Evolutionary conservation across 2,329 filamentous ascomycete genomes (phyloP), one percentile per base, ranked within the genome.

Genomic region (Apiospora arundinis): DNA sequence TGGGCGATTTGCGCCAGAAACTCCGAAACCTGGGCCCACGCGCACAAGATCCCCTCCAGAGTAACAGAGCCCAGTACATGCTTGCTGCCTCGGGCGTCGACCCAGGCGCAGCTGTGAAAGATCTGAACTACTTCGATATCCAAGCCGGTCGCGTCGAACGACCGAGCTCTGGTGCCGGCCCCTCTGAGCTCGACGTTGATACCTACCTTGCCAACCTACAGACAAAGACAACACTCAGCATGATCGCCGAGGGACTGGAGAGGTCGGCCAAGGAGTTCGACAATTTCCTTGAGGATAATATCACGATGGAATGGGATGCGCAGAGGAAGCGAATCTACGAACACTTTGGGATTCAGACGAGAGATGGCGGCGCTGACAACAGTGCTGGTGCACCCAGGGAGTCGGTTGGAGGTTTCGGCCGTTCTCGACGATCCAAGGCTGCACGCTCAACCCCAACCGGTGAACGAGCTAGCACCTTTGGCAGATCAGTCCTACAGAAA

Each of bases 251-350:
- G 80, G 94, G 94, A n/a, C 86, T 98, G 73, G 92, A 95, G 78
- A 91, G 95, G 78, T 96, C 95, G 4, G 92, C 95, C 72, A 91
- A 91, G 70, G 96, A 98, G 79, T 98, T 99, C 80, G 95, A 99
- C 80, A 89, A 90, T 73, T 98, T 97, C 80, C 87, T 99, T 70
- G 95, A 98, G 80, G 95, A 98, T 77, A 97, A 97, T 79, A 91
- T 98, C 68, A 94, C 95, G 42, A 92, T 97, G 85, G 95, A 98
- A 81, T 98, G 96, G 95, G 95, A 98, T 76, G 92, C 93, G 21
- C 95, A 98, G 83, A 92, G 95, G 74, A 94, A 93, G 81, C 92
- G 92, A 75, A 97, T 99, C 74, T 98, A 98, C 82, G 92, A 97
- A 78, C 96, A 99, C 82, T 98, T 99, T 81, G 96, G 96, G 18